Percentiles rank a stretch among this genome's conserved stretches.
These are phyloP conservation scores for Aspergillus kassunensis DNA, from an alignment of 495 filamentous ascomycete genomes.

Conservation along the genomic window DNA sequence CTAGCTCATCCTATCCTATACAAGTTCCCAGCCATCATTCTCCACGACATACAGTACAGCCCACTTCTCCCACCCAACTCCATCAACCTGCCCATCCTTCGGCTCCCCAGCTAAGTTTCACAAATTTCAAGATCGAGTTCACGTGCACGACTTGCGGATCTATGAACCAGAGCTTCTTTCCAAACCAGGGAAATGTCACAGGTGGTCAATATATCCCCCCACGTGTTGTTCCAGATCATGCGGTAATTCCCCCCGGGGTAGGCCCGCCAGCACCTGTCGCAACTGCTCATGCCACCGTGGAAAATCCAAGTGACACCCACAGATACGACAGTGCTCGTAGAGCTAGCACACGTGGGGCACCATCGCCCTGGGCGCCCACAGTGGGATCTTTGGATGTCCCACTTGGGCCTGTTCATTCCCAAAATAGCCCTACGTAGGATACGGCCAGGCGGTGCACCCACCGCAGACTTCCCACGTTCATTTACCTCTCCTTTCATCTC, in stretches of 20 bases:
- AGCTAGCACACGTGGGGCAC: conserved; percentile 27
- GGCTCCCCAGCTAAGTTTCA: conserved; percentile 31
- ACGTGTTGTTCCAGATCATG: conserved; percentile 23
- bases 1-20: conserved; percentile 22
- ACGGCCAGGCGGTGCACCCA: background rate
- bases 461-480: background rate
- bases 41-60: conserved; percentile 17
- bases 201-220: conserved; percentile 30
- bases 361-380: conserved; percentile 28
- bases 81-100: conserved; percentile 24
- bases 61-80: conserved; percentile 25
- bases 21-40: conserved; percentile 19
- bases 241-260: conserved; percentile 16
- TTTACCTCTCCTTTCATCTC: background rate
- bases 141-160: conserved; percentile 43
- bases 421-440: conserved; percentile 14
- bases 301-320: conserved; percentile 33
- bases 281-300: conserved; percentile 14
- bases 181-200: conserved; percentile 41
- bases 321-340: conserved; percentile 16
- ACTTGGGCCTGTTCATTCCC: conserved; percentile 22
- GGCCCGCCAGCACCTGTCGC: conserved; percentile 18
- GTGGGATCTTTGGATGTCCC: conserved; percentile 29
- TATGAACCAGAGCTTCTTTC: conserved; percentile 44
- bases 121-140: conserved; percentile 46